Evolutionary conservation across 2,329 filamentous ascomycete genomes (phyloP), one percentile per base, ranked within the genome.

Genomic region (Diaporthe sp.): DNA sequence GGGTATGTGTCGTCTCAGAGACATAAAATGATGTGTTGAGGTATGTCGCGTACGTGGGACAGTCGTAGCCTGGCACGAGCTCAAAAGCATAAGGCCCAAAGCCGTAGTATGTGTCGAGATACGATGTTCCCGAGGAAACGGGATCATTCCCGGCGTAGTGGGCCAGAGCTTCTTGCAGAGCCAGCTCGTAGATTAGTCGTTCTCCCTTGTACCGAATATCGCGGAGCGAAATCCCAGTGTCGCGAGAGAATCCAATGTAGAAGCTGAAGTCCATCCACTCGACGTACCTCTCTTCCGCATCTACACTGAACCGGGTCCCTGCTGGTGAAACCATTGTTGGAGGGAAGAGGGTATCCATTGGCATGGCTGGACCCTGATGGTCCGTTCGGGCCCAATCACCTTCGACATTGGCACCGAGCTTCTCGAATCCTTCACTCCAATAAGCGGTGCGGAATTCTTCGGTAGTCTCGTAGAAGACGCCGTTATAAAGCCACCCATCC

Each of bases 131-230:
- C 1, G 85, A 85, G 77, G 86, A 84, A 2, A 85, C 79, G 0
- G 87, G 88, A 66, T 89, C 86, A 55, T 83, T 84, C 7, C 87
- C 75, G 7, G 87, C 86, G 72, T 89, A 90, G 71, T 89, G 87
- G 1, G 88, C 86, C 10, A 90, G 80, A 0, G 89, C 88, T 79
- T 91, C 89, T 78, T 91, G 87, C 0, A 91, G 80, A 3, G 86
- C 85, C 1, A 91, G 82, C 77, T 91, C 89, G 73, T 90, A 91
- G 15, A 91, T 81, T 9, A 91, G 80, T 9, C 88, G 82, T 74
- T 89, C 84, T n/a, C 87, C 88, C 77, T 89, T 88, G 82, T 86
- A 90, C 25, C 83, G 81, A 58, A 91, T 86, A 74, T 91, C 85
- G 77, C 86, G 87, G 0, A 91, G 81, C 0, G 83, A 78, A 50